Percentiles rank a stretch among this genome's conserved stretches.
Conservation (phyloP, 2,329 filamentous ascomycete species). For the Ophiostoma fasciatum region DNA sequence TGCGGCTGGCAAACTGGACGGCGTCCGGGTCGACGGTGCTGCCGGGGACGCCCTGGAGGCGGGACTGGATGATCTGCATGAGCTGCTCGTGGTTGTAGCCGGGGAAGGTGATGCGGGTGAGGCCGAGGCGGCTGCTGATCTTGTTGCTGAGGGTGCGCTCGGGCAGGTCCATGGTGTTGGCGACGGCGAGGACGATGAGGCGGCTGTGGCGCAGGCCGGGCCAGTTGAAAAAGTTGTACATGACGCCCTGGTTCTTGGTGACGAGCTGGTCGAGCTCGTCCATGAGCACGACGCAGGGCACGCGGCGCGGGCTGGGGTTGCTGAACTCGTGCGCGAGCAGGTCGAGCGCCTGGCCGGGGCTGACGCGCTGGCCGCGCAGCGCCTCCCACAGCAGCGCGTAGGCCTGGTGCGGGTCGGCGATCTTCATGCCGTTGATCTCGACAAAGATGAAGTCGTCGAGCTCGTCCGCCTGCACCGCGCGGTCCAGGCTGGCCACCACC, state of each 20-base stretch:
- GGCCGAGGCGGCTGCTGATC: slow-evolving; percentile 74
- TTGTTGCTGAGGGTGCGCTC: slow-evolving; percentile 96
- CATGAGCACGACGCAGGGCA: slow-evolving; percentile 95
- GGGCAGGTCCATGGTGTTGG: slow-evolving; percentile 97
- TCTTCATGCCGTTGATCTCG: slow-evolving; percentile 99
- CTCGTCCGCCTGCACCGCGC: slow-evolving; percentile 77
- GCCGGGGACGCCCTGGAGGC: slow-evolving; percentile 73
- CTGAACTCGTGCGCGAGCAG: slow-evolving; percentile 86
- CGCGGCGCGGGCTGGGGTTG: slow-evolving; percentile 74
- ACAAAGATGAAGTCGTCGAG: slow-evolving; percentile 98
- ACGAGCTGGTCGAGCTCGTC: slow-evolving; percentile 96
- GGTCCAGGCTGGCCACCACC: slow-evolving; percentile 77
- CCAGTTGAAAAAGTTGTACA: slow-evolving; percentile 99
- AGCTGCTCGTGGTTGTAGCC: slow-evolving; percentile 96
- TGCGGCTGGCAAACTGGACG: slow-evolving; percentile 88
- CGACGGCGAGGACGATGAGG: slow-evolving; percentile 89
- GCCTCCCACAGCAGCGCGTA: slow-evolving; percentile 95
- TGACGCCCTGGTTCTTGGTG: slow-evolving; percentile 97
- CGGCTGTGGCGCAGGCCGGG: slow-evolving; percentile 80
- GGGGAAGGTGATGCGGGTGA: slow-evolving; percentile 91
- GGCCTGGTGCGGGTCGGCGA: slow-evolving; percentile 92
- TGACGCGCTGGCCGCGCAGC: slow-evolving; percentile 81
- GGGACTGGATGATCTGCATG: slow-evolving; percentile 94
- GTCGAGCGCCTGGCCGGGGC: slow-evolving; percentile 79
- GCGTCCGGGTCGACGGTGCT: slow-evolving; percentile 87